Percentiles rank a stretch among this genome's conserved stretches.
phyloP scores from a whole-genome alignment of 2,329 filamentous ascomycete genomes.

The Cercospora sesami region DNA sequence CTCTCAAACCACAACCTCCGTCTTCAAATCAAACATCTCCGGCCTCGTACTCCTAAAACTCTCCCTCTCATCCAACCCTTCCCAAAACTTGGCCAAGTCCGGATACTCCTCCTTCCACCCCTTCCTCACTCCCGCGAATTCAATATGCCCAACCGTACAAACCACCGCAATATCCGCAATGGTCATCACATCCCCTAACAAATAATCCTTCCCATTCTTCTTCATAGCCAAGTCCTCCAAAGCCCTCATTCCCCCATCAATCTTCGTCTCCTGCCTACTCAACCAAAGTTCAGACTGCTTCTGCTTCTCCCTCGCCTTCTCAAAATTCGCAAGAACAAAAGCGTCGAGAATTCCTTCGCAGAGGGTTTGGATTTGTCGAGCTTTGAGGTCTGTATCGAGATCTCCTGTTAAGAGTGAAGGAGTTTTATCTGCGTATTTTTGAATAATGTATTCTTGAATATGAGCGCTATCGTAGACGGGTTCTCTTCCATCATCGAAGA shows the following conservation, averaged over 20 bases:
- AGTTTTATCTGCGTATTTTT: slow-evolving; percentile 20
- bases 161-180: slow-evolving; percentile 29
- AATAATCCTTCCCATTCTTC: slow-evolving; percentile 10
- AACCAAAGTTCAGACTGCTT: slow-evolving; percentile 20
- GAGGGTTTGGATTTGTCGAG: slow-evolving; percentile 22
- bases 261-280: slow-evolving; percentile 23
- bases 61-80: slow-evolving; percentile 23
- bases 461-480: slow-evolving; percentile 28
- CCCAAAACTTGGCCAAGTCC: slow-evolving; percentile 19
- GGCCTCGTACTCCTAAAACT: slow-evolving; percentile 22
- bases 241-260: slow-evolving; percentile 23
- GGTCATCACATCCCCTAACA: slow-evolving; percentile 21
- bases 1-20: slow-evolving; percentile 11
- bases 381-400: slow-evolving; percentile 21
- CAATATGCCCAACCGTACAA: slow-evolving; percentile 25
- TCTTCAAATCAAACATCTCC: slow-evolving; percentile 22
- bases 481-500: slow-evolving; percentile 23
- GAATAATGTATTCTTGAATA: slow-evolving; percentile 28
- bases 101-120: slow-evolving; percentile 27
- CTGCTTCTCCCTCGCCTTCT: slow-evolving; percentile 18
- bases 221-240: slow-evolving; percentile 19
- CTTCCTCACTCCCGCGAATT: slow-evolving; percentile 20
- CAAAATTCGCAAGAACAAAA: slow-evolving; percentile 25
- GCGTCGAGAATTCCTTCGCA: slow-evolving; percentile 26
- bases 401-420: slow-evolving; percentile 24